Base-by-base conservation (phyloP, 768 basidiomycete species). In the Psilocybe subaeruginosa region DNA sequence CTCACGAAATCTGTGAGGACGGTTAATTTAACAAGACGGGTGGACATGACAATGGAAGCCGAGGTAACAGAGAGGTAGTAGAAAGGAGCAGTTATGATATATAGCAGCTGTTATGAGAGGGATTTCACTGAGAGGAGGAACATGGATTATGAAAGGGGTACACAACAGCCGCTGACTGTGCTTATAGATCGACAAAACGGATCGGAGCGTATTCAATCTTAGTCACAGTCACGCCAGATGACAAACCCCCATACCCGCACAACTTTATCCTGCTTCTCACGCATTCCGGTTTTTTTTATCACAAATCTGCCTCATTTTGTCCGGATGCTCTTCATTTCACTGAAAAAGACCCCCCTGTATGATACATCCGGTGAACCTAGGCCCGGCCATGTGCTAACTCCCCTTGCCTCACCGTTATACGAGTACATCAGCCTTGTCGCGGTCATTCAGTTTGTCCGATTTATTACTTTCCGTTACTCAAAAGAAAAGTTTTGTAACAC, bases 1-100 rank as follows among this genome's bases (percentile, higher is more conserved):
- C 78, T 59, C 63, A 82, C 82, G 55, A 84, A 79, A 71, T 84
- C 82, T 60, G 78, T 82, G 58, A 84, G 75, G 48, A 83, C 73
- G 46, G 78, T 80, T 62, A 84, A 68, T 68, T 78, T 81, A 64
- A 84, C 81, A 46, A 76, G 70, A 46, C 81, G 77, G 61, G 76
- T 67, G 51, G 77, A 69, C 80, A 80, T 81, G 59, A 52, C 59
- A 54, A 33, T 55, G 56, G 11, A 57, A 12, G 37, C 27, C 41
- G 39, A 47, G 52, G 8, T 30, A 51, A 55, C 27, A 55, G 37
- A 50, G 48, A 43, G 46, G 46, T 37, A 23, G 54, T 37, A 49
- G 30, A 35, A 23, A 31, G 27, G 49, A 41, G 50, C 37, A 23
- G 65, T 31, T 48, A 37, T 39, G 39, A 56, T 23, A 51, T 51